A percentile compares a stretch with the other conserved stretches of the same genome.
Evolutionary conservation across 768 basidiomycete genomes (phyloP).

Genomic region (Leccinum olivaceopallidum): DNA sequence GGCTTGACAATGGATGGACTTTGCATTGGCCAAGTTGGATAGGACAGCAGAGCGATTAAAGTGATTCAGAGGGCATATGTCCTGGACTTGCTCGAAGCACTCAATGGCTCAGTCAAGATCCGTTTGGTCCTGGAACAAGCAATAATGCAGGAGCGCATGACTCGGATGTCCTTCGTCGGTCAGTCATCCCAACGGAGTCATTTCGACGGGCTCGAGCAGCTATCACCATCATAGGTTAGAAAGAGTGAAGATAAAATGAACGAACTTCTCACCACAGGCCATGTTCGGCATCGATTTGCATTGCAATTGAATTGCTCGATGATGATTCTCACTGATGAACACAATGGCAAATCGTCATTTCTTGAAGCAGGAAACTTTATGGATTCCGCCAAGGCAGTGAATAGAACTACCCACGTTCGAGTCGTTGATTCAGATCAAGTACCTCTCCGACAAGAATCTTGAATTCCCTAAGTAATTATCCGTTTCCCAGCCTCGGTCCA

Average conservation of each 20-base stretch:
- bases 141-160: not conserved
- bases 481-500: not conserved
- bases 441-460: not conserved
- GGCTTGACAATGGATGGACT: not conserved
- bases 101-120: not conserved
- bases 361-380: not conserved
- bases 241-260: not conserved
- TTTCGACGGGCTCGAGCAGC: not conserved
- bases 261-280: not conserved
- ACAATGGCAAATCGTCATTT: not conserved
- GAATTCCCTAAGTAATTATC: not conserved
- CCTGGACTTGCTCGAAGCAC: not conserved
- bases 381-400: not conserved
- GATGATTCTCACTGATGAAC: not conserved
- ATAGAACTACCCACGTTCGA: not conserved
- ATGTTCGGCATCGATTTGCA: not conserved
- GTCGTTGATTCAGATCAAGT: not conserved
- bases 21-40: not conserved
- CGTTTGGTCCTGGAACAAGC: not conserved
- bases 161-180: not conserved
- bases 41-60: not conserved
- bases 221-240: not conserved
- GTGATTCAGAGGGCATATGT: not conserved
- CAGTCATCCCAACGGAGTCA: not conserved
- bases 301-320: not conserved